Evolutionary conservation across 352 stramenopile genomes (phyloP), one percentile per base, ranked within the genome.

Genomic region (Pythium aristosporum): DNA sequence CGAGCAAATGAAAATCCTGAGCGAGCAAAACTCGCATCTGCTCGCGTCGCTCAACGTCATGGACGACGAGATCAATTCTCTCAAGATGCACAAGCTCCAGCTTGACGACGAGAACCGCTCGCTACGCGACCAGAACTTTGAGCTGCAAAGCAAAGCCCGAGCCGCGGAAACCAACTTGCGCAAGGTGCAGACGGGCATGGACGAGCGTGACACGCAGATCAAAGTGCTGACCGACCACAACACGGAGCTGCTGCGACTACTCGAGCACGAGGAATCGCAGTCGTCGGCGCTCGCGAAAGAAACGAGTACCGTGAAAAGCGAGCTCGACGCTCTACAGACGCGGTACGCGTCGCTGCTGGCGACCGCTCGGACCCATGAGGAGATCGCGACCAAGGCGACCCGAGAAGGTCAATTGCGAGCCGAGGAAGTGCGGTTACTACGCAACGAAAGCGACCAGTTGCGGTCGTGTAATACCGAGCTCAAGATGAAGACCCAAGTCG

Each of bases 211-310:
- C 30, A 97, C 89, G 46, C 91, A 98, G 76, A 85, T 98, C 47
- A 81, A 88, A 46, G 96, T 98, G 32, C 86, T 98, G 62, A 98
- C 87, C 0, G 92, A 97, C 67, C 96, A 99, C 74, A 99, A 98
- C 77, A 92, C 83, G 9, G 96, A 99, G 74, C 77, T 99, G 10
- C 71, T 98, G 46, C 87, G 93, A 39, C 73, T 99, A 32, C 75
- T 99, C 21, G 95, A 98, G 77, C 86, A 94, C 58, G 94, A 99
- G 63, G 96, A 99, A 72, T 77, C 87, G 5, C 92, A 98, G 57
- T 89, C 76, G 20, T 69, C 82, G 12, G 77, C 76, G 12, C 65
- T 96, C 39, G 75, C 71, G 0, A 67, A 72, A 30, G 78, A 94
- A 51, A 92, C 86, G 10, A 66, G 74, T 7, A 20, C 61, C 2